phyloP scores from a whole-genome alignment of 768 basidiomycete genomes.

The Psilocybe azurescens region DNA sequence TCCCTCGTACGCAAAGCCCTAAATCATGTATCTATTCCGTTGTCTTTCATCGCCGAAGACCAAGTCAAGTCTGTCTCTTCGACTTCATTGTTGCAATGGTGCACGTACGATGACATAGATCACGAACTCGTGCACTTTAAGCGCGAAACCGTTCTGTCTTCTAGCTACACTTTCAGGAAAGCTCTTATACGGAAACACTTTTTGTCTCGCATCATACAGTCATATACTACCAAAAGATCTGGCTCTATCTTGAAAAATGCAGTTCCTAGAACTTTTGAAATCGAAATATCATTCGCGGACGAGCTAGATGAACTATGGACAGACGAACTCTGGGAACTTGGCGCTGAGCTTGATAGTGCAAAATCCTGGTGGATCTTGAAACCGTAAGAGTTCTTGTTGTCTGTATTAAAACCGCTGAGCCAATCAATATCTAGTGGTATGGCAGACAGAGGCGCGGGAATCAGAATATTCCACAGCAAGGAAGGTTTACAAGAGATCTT shows the following conservation, averaged over 20 bases:
- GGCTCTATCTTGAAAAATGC: slow-evolving; percentile 32
- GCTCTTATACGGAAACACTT: slow-evolving; percentile 95
- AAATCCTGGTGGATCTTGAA: slow-evolving; percentile 92
- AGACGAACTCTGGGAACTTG: slow-evolving; percentile 93
- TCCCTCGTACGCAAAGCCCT: slow-evolving; percentile 50
- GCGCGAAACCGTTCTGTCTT: slow-evolving; percentile 63
- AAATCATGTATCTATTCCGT: slow-evolving; percentile 24
- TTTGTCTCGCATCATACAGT: slow-evolving; percentile 74
- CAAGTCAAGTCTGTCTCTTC: slow-evolving; percentile 8
- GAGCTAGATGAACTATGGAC: slow-evolving; percentile 93
- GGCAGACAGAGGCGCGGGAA: slow-evolving; percentile 96
- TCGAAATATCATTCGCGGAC: slow-evolving; percentile 89
- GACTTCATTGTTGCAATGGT: slow-evolving; percentile 70
- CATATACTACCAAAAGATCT: slow-evolving; percentile 60
- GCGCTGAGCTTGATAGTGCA: slow-evolving; percentile 55
- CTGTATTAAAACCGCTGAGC: slow-evolving; percentile 6
- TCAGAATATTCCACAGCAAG: slow-evolving; percentile 85
- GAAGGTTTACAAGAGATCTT: slow-evolving; percentile 77
- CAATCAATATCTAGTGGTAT: slow-evolving; percentile 61
- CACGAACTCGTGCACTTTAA: slow-evolving; percentile 70
- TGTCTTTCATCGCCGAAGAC: slow-evolving; percentile 18
- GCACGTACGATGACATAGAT: slow-evolving; percentile 86
- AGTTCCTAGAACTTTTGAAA: slow-evolving; percentile 78
- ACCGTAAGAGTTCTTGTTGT: slow-evolving; percentile 52
- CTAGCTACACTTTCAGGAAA: slow-evolving; percentile 89